Conservation (phyloP, 2,329 filamentous ascomycete species). For the Epichloe elymi region DNA sequence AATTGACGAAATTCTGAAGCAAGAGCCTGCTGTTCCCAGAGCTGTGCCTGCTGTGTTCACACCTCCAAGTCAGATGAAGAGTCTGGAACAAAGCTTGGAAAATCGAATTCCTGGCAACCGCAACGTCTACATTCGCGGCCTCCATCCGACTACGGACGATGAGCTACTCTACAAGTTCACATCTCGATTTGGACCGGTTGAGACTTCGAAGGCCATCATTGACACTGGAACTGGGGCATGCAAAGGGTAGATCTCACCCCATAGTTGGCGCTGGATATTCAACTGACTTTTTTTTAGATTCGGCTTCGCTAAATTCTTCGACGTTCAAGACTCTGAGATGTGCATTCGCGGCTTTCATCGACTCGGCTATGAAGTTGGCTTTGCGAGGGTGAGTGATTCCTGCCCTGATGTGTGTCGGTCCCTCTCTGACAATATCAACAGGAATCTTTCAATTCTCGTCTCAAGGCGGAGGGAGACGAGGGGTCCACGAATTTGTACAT, state of each 20-base stretch:
- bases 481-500: slow-evolving; percentile 92
- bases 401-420: background rate
- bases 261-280: background rate
- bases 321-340: slow-evolving; percentile 77
- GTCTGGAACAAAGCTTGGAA: slow-evolving; percentile 84
- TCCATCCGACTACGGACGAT: slow-evolving; percentile 90
- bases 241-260: slow-evolving; percentile 60
- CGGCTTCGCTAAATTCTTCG: slow-evolving; percentile 91
- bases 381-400: slow-evolving; percentile 58
- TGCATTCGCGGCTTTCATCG: slow-evolving; percentile 94
- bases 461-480: slow-evolving; percentile 90
- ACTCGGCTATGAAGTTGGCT: slow-evolving; percentile 93
- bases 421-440: slow-evolving; percentile 24
- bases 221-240: slow-evolving; percentile 85
- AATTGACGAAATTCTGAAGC: slow-evolving; percentile 53
- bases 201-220: slow-evolving; percentile 97
- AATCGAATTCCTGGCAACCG: slow-evolving; percentile 86
- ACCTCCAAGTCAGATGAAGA: slow-evolving; percentile 74
- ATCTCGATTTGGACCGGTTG: slow-evolving; percentile 78
- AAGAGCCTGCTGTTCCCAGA: slow-evolving; percentile 71
- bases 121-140: slow-evolving; percentile 95
- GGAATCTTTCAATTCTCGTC: slow-evolving; percentile 96
- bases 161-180: slow-evolving; percentile 75
- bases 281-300: slow-evolving; percentile 46
- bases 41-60: slow-evolving; percentile 85